Percentiles rank a stretch among this genome's conserved stretches.
phyloP scores from a whole-genome alignment of 73 alveolate genomes.

The Diophrys sp. region DNA sequence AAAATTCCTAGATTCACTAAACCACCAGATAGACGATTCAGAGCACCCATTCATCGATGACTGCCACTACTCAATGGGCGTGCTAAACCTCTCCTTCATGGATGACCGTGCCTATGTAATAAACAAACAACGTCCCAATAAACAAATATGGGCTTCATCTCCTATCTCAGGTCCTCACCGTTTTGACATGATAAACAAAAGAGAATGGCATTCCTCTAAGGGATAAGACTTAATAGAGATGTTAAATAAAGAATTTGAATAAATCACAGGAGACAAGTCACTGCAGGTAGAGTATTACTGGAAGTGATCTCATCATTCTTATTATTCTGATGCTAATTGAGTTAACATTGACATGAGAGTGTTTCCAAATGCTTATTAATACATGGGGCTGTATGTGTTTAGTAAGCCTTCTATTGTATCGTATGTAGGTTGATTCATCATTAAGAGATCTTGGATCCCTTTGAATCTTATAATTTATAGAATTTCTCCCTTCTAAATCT shows the following conservation, averaged over 20 bases:
- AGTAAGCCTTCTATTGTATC: no score
- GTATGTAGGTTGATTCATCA: no score
- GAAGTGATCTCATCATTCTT: no score
- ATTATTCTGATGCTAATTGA: no score
- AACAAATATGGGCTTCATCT: neutral
- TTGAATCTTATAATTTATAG: no score
- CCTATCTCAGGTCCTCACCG: neutral
- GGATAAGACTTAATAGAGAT: neutral
- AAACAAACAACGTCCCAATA: neutral
- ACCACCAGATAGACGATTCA: neutral
- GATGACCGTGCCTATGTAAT: neutral
- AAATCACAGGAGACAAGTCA: neutral
- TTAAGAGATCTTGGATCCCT: no score
- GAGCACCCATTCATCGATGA: neutral
- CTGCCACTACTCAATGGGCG: neutral
- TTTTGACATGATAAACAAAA: neutral
- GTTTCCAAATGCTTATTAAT: no score
- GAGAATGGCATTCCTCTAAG: neutral
- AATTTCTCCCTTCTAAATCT: no score
- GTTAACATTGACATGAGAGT: no score
- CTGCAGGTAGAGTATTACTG: neutral
- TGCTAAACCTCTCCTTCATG: neutral
- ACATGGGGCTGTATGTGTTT: no score
- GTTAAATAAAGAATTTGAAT: neutral
- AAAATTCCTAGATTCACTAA: neutral